Percentiles rank a stretch among this genome's conserved stretches.
phyloP scores from a whole-genome alignment of 371 early-diverging fungal genomes.

The Mucor mucedo region DNA sequence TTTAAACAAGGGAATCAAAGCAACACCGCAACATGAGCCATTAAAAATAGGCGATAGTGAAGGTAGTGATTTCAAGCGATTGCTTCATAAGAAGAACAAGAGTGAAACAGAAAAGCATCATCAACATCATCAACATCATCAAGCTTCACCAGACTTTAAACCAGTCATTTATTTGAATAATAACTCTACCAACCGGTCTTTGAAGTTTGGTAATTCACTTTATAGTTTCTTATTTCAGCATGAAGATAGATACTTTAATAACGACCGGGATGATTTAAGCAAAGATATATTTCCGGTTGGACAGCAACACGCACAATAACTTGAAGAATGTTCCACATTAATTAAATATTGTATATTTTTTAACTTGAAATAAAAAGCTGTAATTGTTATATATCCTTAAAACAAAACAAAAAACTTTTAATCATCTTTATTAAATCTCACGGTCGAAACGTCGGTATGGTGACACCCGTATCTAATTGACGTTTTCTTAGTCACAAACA shows the following conservation, averaged over 20 bases:
- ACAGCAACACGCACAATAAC: neutral
- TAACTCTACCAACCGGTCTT: slow-evolving; percentile 5
- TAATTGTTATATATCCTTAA: too few relatives aligned
- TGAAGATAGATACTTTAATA: slow-evolving; percentile 47
- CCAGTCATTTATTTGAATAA: slow-evolving; percentile 17
- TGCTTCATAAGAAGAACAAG: slow-evolving; percentile 33
- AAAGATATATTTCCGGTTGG: slow-evolving; percentile 48
- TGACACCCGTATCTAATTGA: too few relatives aligned
- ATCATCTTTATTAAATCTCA: too few relatives aligned
- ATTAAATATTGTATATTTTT: neutral
- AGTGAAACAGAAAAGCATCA: neutral
- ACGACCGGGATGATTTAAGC: slow-evolving; percentile 41
- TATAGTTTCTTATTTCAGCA: slow-evolving; percentile 33
- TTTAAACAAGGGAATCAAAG: slow-evolving; percentile 8
- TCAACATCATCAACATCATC: slow-evolving; percentile 10
- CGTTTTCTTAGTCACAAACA: too few relatives aligned
- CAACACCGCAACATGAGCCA: neutral
- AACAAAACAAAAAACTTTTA: too few relatives aligned
- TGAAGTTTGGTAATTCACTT: slow-evolving; percentile 22
- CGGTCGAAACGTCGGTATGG: too few relatives aligned
- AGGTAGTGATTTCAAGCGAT: slow-evolving; percentile 38
- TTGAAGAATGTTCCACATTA: slow-evolving; percentile 1
- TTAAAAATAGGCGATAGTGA: slow-evolving; percentile 21
- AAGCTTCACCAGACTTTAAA: slow-evolving; percentile 28
- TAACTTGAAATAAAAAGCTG: neutral